These are phyloP conservation scores for Psidium friedrichsthalianum DNA, from an alignment of 345 rosid species.

Conservation along the genomic window DNA sequence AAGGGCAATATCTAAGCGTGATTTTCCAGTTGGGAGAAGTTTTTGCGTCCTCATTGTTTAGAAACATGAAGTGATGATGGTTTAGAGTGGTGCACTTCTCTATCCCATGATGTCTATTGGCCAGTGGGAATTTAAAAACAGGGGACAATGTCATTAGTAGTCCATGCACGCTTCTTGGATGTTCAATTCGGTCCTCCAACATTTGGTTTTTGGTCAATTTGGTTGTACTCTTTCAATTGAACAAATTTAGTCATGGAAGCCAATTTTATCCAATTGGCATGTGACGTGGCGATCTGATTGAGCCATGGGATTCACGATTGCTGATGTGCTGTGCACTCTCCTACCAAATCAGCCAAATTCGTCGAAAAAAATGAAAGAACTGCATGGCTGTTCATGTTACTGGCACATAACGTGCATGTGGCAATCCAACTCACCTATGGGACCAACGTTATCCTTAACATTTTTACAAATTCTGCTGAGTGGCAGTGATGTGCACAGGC, in stretches of 20 bases:
- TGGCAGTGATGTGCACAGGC: not conserved
- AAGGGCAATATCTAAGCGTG: not conserved
- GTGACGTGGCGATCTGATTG: not conserved
- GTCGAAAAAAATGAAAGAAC: not conserved
- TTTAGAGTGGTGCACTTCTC: not conserved
- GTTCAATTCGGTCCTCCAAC: not conserved
- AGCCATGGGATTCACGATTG: not conserved
- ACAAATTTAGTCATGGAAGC: not conserved
- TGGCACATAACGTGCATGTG: not conserved
- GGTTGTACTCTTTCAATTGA: not conserved
- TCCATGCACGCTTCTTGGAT: not conserved
- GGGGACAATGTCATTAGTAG: not conserved
- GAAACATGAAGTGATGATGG: not conserved
- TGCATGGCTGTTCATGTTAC: not conserved
- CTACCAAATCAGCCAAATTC: not conserved
- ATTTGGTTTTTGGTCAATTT: not conserved
- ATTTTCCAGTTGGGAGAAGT: not conserved
- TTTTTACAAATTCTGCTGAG: not conserved
- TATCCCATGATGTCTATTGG: not conserved
- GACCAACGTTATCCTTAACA: not conserved
- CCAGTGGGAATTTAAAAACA: not conserved
- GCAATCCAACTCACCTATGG: not conserved
- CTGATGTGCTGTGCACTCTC: not conserved
- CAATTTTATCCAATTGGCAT: not conserved
- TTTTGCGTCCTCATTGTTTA: not conserved